These are phyloP conservation scores for Chaetomium strumarium DNA, from an alignment of 2,329 filamentous ascomycete genomes.

Conservation along the genomic window DNA sequence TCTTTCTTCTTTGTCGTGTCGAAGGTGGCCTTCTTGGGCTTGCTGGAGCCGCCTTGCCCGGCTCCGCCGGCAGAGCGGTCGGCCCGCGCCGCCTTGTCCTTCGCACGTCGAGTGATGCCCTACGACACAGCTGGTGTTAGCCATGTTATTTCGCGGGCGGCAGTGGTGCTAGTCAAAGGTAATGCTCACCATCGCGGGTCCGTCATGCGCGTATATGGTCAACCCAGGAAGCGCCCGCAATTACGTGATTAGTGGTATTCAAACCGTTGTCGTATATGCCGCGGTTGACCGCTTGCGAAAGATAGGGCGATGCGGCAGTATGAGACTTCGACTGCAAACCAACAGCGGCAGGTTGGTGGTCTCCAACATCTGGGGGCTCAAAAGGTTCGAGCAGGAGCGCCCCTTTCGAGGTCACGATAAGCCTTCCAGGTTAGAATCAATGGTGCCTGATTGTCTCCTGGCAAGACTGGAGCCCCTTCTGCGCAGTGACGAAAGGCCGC, in stretches of 20 bases:
- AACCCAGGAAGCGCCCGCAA: constrained; percentile 10
- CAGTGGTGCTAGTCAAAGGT: not conserved
- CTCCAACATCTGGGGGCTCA: too few relatives aligned
- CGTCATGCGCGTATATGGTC: constrained; percentile 15
- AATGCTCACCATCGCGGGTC: constrained; percentile 23
- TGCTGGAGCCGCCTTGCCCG: constrained; percentile 41
- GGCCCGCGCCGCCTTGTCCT: constrained; percentile 41
- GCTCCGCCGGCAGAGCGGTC: constrained; percentile 38
- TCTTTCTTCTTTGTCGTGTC: constrained; percentile 98
- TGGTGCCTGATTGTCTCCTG: constrained; percentile 19
- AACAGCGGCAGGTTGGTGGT: not conserved
- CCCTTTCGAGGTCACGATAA: constrained; percentile 6
- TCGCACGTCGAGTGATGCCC: constrained; percentile 46
- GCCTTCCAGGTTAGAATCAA: constrained; percentile 3
- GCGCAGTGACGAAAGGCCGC: constrained; percentile 20
- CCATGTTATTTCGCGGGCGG: not conserved
- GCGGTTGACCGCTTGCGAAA: not conserved
- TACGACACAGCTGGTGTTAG: constrained; percentile 25
- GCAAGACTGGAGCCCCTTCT: constrained; percentile 8
- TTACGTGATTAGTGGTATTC: not conserved
- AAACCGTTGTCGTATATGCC: not conserved
- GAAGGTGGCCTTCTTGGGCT: constrained; percentile 92
- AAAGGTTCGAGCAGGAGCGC: not conserved
- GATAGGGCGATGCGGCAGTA: not conserved
- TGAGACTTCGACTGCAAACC: not conserved